Evolutionary conservation across 2,329 filamentous ascomycete species (phyloP), one percentile per base, ranked within the genome.

Genomic region (Ilyonectria robusta): DNA sequence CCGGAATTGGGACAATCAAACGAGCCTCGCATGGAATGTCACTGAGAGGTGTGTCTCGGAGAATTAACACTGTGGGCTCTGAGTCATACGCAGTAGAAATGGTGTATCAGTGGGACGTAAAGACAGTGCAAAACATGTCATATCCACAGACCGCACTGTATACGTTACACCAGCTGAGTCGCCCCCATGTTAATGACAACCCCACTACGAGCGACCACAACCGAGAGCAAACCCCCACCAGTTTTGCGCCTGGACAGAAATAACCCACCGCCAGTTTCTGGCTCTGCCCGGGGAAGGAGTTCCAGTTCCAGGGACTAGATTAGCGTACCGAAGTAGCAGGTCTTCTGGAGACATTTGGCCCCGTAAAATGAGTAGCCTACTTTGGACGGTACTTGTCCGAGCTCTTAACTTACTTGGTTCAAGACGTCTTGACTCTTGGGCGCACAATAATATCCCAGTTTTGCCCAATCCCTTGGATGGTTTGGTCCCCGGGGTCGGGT

Each of bases 61-160:
- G 48, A 37, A 47, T n/a, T n/a, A 56, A 48, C 17, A 75, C 72
- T 72, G 72, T 75, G 51, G n/a, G 9, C 11, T 61, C 71, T 65
- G 72, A 73, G 63, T 75, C 69, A 71, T 62, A 17, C 46, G 26
- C 21, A 10, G 19, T 15, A 13, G 9, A 21, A 23, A 42, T n/a
- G 3, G 21, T 15, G 33, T 11, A 13, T 3, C 7, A 11, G 13
- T 21, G 21, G 53, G 10, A 19, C 9, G 5, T 15, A 19, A 17
- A 31, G 23, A 64, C 54, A 47, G 61, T 64, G 55, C 29, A 29
- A 7, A 31, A 31, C 10, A 54, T n/a, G 35, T n/a, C 11, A 40
- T 26, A n/a, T 23, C 6, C 31, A 6, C 13, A 6, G 13, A 23
- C 4, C 15, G 17, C 21, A 64, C 47, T 54, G 61, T 54, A 17